Conservation (phyloP, 441 rosid species). For the Pelargonium citronellum region DNA sequence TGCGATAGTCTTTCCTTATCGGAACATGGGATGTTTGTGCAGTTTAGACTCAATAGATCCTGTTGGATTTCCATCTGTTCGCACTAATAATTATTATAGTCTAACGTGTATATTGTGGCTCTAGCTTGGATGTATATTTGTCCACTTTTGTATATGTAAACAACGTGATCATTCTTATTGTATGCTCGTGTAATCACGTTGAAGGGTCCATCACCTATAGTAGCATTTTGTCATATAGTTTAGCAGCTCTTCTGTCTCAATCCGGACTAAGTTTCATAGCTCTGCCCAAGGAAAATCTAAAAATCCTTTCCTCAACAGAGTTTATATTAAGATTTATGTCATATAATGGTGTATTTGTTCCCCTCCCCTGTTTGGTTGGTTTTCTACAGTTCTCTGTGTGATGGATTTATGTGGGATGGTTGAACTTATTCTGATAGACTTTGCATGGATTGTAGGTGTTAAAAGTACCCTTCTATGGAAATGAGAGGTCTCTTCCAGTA, state of each 20-base stretch:
- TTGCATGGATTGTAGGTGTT: conserved; percentile 53
- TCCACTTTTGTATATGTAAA: too few relatives aligned
- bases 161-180: too few relatives aligned
- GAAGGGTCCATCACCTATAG: background rate
- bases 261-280: background rate
- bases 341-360: background rate
- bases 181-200: too few relatives aligned
- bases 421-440: conserved; percentile 14
- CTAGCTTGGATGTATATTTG: too few relatives aligned
- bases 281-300: background rate
- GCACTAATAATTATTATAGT: too few relatives aligned
- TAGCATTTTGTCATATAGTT: background rate
- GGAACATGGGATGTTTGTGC: background rate
- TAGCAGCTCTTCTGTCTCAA: background rate
- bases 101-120: too few relatives aligned
- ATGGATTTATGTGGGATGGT: background rate
- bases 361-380: too few relatives aligned
- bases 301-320: background rate
- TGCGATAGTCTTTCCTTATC: background rate
- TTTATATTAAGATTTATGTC: background rate
- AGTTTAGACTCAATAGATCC: background rate
- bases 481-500: conserved; percentile 97
- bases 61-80: background rate
- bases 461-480: conserved; percentile 99
- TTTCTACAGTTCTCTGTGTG: too few relatives aligned